These are phyloP conservation scores for Microdochium nivale DNA, from an alignment of 2,329 filamentous ascomycete genomes.

Conservation along the genomic window DNA sequence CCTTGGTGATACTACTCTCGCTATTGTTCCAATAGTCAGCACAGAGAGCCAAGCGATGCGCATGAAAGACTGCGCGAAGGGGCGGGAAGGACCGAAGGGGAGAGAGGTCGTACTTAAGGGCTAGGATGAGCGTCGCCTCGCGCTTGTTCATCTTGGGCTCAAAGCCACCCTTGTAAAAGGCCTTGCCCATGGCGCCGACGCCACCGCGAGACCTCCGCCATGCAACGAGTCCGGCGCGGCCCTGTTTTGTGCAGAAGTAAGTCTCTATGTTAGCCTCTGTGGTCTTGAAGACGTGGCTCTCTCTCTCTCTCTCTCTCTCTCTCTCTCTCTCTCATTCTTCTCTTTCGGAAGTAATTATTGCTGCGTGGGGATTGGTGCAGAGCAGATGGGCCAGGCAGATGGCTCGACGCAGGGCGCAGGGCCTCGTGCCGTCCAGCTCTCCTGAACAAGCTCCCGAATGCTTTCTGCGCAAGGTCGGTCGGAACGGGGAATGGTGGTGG, in stretches of 20 bases:
- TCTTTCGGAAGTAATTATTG: no score
- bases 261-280: slow-evolving; percentile 2
- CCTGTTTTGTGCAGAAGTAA: slow-evolving; percentile 41
- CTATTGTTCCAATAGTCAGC: slow-evolving; percentile 33
- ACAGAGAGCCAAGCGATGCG: no score
- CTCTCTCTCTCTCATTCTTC: background rate
- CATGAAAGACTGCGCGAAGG: no score
- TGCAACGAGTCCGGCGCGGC: slow-evolving; percentile 85
- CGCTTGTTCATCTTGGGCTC: slow-evolving; percentile 88
- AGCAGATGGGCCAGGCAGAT: no score
- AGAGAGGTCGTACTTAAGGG: slow-evolving; percentile 65
- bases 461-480: no score
- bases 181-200: slow-evolving; percentile 72
- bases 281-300: slow-evolving; percentile 1
- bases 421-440: no score
- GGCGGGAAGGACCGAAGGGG: background rate
- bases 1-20: slow-evolving; percentile 80
- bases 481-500: slow-evolving; percentile 1
- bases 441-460: no score
- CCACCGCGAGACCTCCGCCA: slow-evolving; percentile 74
- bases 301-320: slow-evolving; percentile 3
- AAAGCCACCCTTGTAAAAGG: slow-evolving; percentile 98
- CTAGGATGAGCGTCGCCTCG: slow-evolving; percentile 84
- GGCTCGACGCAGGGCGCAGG: no score
- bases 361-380: no score